Conservation (phyloP, 2,329 filamentous ascomycete species). For the Sarocladiaceae sp. region DNA sequence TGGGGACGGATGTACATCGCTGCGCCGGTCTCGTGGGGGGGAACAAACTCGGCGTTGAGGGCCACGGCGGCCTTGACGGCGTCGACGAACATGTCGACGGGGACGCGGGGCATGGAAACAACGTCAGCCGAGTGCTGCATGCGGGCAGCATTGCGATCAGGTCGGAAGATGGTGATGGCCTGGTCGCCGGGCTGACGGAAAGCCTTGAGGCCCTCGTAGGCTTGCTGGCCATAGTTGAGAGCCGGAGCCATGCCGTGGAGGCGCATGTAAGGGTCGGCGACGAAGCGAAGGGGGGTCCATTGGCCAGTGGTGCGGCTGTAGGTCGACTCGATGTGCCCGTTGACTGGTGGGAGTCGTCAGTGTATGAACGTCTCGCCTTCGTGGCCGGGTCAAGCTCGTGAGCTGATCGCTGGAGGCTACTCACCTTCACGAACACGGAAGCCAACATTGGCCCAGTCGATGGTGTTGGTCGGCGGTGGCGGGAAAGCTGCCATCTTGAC, state of each 20-base stretch:
- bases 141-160: constrained; percentile 74
- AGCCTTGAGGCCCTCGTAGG: constrained; percentile 96
- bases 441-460: constrained; percentile 91
- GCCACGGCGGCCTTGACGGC: constrained; percentile 76
- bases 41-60: constrained; percentile 85
- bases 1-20: constrained; percentile 90
- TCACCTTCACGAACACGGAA: constrained; percentile 87
- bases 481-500: constrained; percentile 55
- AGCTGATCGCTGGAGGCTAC: too few relatives aligned
- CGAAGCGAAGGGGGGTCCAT: constrained; percentile 75
- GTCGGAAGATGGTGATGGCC: constrained; percentile 79
- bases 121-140: constrained; percentile 80
- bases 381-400: background rate
- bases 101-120: constrained; percentile 76
- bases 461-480: constrained; percentile 69
- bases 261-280: constrained; percentile 75
- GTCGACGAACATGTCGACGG: constrained; percentile 67
- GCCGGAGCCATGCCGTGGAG: constrained; percentile 94
- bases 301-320: constrained; percentile 67
- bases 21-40: constrained; percentile 80
- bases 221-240: constrained; percentile 95
- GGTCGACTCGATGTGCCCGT: constrained; percentile 86
- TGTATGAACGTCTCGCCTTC: background rate
- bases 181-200: constrained; percentile 70
- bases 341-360: constrained; percentile 62